Evolutionary conservation across 1,284 basidiomycete genomes (phyloP).

Genomic region (Cronartium ribicola): DNA sequence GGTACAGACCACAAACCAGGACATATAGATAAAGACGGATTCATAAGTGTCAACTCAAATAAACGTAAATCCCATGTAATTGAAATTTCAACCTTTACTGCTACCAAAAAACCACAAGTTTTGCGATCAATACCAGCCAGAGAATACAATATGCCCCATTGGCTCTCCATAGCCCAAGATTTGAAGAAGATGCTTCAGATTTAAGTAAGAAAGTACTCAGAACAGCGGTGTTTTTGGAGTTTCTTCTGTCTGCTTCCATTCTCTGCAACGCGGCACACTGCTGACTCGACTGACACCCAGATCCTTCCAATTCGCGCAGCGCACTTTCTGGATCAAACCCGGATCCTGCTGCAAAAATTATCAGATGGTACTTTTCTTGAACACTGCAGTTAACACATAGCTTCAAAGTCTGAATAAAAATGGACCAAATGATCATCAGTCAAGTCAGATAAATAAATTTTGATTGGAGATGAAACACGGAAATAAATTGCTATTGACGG

Average conservation of each 20-base stretch:
- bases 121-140: too few relatives aligned
- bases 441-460: background rate
- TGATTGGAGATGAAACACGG: background rate
- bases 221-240: background rate
- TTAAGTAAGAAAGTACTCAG: background rate
- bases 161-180: too few relatives aligned
- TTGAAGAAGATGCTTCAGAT: background rate
- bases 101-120: too few relatives aligned
- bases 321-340: background rate
- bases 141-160: too few relatives aligned
- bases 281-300: background rate
- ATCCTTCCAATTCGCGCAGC: background rate
- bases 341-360: background rate
- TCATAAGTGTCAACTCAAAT: too few relatives aligned
- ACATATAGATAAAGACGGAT: too few relatives aligned
- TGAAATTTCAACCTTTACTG: too few relatives aligned
- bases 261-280: background rate
- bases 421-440: background rate
- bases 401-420: background rate
- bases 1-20: too few relatives aligned
- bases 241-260: background rate
- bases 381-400: background rate
- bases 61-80: too few relatives aligned
- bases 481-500: background rate
- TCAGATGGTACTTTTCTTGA: background rate